Conservation (phyloP, 805 yeast species). For the Maudiozyma pseudohumilis region DNA sequence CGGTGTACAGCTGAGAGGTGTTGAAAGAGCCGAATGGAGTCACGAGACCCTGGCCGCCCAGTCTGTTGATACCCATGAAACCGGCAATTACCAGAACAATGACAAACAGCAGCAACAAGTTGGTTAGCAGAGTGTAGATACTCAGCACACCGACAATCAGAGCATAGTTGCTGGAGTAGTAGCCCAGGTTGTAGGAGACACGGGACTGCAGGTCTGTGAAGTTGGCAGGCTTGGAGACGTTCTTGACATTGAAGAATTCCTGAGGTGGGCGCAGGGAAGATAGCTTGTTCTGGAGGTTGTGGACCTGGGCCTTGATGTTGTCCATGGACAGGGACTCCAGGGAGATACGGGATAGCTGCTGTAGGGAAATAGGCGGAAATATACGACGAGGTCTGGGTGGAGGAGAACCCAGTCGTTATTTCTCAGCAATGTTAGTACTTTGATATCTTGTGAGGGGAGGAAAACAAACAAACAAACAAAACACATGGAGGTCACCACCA, state of each 20-base stretch:
- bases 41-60: conserved; percentile 75
- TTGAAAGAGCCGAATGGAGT: conserved; percentile 64
- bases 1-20: conserved; percentile 77
- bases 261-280: conserved; percentile 77
- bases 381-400: no score
- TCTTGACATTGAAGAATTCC: conserved; percentile 86
- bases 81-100: conserved; percentile 66
- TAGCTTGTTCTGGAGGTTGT: conserved; percentile 49
- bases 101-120: conserved; percentile 75
- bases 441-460: not conserved
- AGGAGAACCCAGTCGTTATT: not conserved
- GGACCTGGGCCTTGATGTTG: conserved; percentile 35
- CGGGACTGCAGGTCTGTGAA: conserved; percentile 85
- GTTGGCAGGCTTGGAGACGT: conserved; percentile 83
- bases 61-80: conserved; percentile 62
- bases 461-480: not conserved
- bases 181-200: conserved; percentile 74
- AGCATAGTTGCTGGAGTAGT: conserved; percentile 80
- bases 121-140: conserved; percentile 80
- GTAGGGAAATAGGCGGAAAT: not conserved
- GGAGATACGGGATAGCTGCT: conserved; percentile 26
- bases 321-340: conserved; percentile 25
- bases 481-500: not conserved
- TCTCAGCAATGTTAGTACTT: not conserved
- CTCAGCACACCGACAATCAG: conserved; percentile 62